phyloP scores from a whole-genome alignment of 2,329 filamentous ascomycete species.

The Penicillium brevicompactum region DNA sequence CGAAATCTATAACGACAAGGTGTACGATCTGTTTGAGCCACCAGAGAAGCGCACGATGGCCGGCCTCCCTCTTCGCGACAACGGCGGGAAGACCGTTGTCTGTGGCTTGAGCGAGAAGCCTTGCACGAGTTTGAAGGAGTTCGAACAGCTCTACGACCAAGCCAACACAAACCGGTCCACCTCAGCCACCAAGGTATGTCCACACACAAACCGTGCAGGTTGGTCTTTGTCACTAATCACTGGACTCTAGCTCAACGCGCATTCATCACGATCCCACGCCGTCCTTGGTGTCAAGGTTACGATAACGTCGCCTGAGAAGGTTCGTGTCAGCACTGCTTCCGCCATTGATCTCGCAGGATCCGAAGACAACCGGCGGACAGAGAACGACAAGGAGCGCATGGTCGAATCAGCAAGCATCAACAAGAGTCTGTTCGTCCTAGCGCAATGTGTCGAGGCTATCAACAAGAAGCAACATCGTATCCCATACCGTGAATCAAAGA shows the following conservation, averaged over 20 bases:
- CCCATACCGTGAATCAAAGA: constrained; percentile 93
- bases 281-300: constrained; percentile 88
- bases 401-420: constrained; percentile 98
- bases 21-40: constrained; percentile 85
- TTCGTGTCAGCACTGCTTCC: constrained; percentile 78
- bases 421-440: constrained; percentile 92
- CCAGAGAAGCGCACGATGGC: constrained; percentile 82
- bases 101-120: constrained; percentile 81
- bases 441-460: constrained; percentile 94
- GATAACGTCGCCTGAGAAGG: constrained; percentile 69
- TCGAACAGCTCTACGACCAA: constrained; percentile 86
- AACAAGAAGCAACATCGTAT: constrained; percentile 74
- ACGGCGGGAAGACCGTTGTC: constrained; percentile 82
- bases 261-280: constrained; percentile 86
- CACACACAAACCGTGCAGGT: constrained; percentile 2
- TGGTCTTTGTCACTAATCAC: constrained; percentile 20
- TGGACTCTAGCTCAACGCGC: constrained; percentile 69
- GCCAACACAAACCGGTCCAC: constrained; percentile 89
- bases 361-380: constrained; percentile 91
- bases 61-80: constrained; percentile 80
- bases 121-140: constrained; percentile 84
- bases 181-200: constrained; percentile 72
- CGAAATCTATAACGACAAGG: constrained; percentile 96
- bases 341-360: constrained; percentile 95
- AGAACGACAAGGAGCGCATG: constrained; percentile 88